These are phyloP conservation scores for Cucurbita pepo DNA, from an alignment of 306 rosid species.

Conservation along the genomic window DNA sequence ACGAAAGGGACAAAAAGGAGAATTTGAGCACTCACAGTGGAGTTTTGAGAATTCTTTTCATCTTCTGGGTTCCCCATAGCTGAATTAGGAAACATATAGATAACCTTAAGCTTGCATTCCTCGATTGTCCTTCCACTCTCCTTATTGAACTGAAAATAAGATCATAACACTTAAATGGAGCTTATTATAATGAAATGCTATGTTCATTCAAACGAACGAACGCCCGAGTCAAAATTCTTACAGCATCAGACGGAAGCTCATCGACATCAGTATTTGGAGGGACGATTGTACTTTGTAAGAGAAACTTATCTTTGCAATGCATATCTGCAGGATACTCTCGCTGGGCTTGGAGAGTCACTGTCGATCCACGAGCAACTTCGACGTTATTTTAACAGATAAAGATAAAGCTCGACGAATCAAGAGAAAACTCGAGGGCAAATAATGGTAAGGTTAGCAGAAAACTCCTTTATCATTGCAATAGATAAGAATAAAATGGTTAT, in stretches of 20 bases:
- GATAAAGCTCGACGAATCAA: background rate
- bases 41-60: slow-evolving; percentile 27
- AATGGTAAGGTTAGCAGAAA: background rate
- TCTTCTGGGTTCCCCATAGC: slow-evolving; percentile 49
- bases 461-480: background rate
- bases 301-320: slow-evolving; percentile 93
- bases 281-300: slow-evolving; percentile 71
- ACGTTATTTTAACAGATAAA: background rate
- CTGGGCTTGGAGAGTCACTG: slow-evolving; percentile 95
- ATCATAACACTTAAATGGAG: background rate
- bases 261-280: slow-evolving; percentile 55
- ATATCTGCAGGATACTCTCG: slow-evolving; percentile 72
- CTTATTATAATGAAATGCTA: background rate
- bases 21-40: slow-evolving; percentile 41
- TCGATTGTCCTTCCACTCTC: slow-evolving; percentile 62
- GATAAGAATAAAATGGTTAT: background rate
- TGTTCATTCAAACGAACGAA: background rate
- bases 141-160: slow-evolving; percentile 55
- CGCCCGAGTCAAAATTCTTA: slow-evolving; percentile 22
- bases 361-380: slow-evolving; percentile 16
- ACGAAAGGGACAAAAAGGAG: background rate
- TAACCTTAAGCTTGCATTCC: slow-evolving; percentile 79
- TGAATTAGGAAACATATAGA: slow-evolving; percentile 30
- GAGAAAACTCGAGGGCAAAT: background rate
- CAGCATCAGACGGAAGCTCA: slow-evolving; percentile 66